Base-by-base conservation (phyloP, 805 yeast species). In the Candida sakaeoensis region DNA sequence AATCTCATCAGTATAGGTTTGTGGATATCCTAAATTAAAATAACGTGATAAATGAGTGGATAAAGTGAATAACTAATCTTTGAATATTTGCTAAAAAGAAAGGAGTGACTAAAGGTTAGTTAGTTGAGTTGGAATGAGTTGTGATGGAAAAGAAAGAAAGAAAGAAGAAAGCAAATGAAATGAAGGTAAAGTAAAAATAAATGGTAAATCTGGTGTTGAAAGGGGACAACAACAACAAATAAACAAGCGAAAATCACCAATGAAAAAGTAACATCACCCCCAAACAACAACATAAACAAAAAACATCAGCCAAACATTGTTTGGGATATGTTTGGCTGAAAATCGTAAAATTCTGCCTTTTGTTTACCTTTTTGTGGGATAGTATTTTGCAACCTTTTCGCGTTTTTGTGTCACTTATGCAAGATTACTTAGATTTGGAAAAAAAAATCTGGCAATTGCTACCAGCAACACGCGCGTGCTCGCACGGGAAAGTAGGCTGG, bases 41-140 rank as follows among this genome's bases (percentile, higher is more conserved):
- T 7, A n/a, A 13, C 14, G n/a, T n/a, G n/a, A n/a, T n/a, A 24
- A 21, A 9, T 16, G 15, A 34, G 9, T 22, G 24, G 15, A 34
- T 24, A 26, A 26, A 24, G 31, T 12, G 12, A 35, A 13, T 25
- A 35, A 26, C 32, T 35, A 35, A 35, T 7, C 36, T n/a, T n/a
- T n/a, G n/a, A n/a, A n/a, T n/a, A n/a, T n/a, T 33, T 33, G 24
- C n/a, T 28, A 15, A 15, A 33, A 25, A 7, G 14, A 25, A 42
- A 42, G 45, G 45, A 42, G 36, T 33, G 45, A 42, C 45, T 42
- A 32, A 18, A 42, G 40, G 45, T 42, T 35, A 42, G 45, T 38
- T 29, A 29, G 34, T 38, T 32, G 10, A n/a, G 17, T 14, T 12
- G 12, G 10, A 15, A 28, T 28, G 21, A 28, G 17, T 5, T 5